These are phyloP conservation scores for Hymenochaete sp. DNA, from an alignment of 1,284 basidiomycete genomes.

Conservation along the genomic window DNA sequence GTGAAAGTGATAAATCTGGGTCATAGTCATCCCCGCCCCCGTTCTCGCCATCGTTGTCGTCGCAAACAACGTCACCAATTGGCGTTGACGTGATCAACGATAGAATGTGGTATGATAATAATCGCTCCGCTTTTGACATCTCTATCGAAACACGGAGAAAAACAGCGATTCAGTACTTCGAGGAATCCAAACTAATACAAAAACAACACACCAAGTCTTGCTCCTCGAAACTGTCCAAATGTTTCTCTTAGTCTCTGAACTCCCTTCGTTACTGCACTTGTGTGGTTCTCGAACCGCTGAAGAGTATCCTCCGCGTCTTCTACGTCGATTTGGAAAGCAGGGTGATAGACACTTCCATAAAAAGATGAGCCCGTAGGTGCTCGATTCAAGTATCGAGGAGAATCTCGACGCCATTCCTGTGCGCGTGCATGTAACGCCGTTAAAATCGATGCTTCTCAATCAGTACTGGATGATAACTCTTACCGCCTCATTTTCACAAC, in stretches of 20 bases:
- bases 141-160: constrained; percentile 31
- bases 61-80: constrained; percentile 39
- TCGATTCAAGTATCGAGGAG: constrained; percentile 51
- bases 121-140: constrained; percentile 64
- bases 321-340: constrained; percentile 72
- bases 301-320: constrained; percentile 54
- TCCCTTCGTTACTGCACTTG: constrained; percentile 53
- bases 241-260: constrained; percentile 58
- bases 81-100: constrained; percentile 63
- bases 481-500: constrained; percentile 64
- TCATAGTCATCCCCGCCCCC: constrained; percentile 27
- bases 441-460: neutral
- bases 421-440: constrained; percentile 12
- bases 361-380: constrained; percentile 61
- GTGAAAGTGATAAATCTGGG: no score
- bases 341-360: constrained; percentile 75
- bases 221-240: constrained; percentile 54
- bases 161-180: constrained; percentile 1
- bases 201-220: constrained; percentile 48
- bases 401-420: constrained; percentile 64
- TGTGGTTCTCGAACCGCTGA: constrained; percentile 56
- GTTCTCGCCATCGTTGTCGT: constrained; percentile 41
- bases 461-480: neutral
- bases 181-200: neutral
- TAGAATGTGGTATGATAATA: constrained; percentile 60